Evolutionary conservation across 331 rosid species (phyloP).

Genomic region (Stylosanthes scabra): DNA sequence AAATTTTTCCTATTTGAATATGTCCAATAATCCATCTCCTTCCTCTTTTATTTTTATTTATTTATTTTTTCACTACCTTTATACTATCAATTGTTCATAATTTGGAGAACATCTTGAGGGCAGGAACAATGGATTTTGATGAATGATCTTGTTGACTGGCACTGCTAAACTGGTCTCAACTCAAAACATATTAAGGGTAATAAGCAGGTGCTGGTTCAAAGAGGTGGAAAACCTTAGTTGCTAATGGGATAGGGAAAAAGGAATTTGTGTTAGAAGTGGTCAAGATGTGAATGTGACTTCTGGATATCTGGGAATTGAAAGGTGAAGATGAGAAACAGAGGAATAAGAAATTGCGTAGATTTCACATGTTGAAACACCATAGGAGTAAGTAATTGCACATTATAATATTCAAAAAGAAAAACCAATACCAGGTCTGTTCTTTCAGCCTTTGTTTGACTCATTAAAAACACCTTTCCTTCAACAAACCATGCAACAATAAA

Average conservation of each 20-base stretch:
- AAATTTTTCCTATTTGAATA: neutral
- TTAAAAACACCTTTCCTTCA: neutral
- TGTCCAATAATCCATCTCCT: neutral
- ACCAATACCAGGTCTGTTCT: neutral
- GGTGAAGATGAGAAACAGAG: slow-evolving; percentile 9
- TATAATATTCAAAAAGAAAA: too few species aligned
- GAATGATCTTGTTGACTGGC: neutral
- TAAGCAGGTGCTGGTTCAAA: neutral
- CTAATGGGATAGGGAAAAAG: neutral
- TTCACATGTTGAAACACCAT: neutral
- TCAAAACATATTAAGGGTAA: neutral
- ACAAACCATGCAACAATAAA: too few species aligned
- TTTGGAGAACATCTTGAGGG: neutral
- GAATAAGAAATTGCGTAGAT: neutral
- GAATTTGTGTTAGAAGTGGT: neutral
- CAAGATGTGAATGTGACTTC: slow-evolving; percentile 1
- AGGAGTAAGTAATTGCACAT: neutral
- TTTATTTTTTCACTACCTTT: neutral
- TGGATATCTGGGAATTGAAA: slow-evolving; percentile 1
- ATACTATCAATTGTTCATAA: neutral
- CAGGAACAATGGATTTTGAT: neutral
- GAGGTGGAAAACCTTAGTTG: neutral
- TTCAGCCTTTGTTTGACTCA: slow-evolving; percentile 1
- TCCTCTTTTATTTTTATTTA: neutral
- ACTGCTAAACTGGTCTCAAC: neutral